Evolutionary conservation across 2,329 filamentous ascomycete species (phyloP), one percentile per base, ranked within the genome.

Genomic region (Botrytis squamosa): DNA sequence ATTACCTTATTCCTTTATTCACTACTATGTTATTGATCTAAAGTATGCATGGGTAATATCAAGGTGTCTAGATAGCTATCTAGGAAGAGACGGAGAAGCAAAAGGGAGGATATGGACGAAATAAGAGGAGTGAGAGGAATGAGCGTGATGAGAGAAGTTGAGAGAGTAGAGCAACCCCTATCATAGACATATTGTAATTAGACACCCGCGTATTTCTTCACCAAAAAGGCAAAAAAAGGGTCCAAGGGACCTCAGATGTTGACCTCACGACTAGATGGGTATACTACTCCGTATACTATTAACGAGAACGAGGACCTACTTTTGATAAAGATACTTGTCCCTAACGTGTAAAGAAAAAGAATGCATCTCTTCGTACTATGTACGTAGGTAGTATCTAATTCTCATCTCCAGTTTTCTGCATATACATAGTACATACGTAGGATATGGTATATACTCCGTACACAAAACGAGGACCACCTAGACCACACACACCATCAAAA

Each of bases 111-210:
- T n/a, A 63, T 63, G 60, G 36, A 40, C 40, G 52, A 29, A 57
- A 18, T 57, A n/a, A 55, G n/a, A 52, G 46, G 20, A 52, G 22
- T 8, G 22, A 52, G 46, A 55, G 52, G 25, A 29, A 55, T 8
- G 52, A n/a, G n/a, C 16, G 29, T 38, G 42, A 49, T 22, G 44
- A 57, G 29, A 49, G 42, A 18, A 40, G 9, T n/a, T 29, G 38
- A 52, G 3, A 40, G 29, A 29, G 12, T 44, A 14, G 25, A n/a
- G 38, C n/a, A n/a, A 25, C 25, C 66, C 66, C 66, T 57, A 33
- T 68, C 65, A 55, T 68, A 68, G 49, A 68, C 65, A 57, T 25
- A 25, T 68, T 68, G 65, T 55, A 68, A 68, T 57, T 57, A 67
- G 65, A 67, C 38, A 38, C 25, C 38, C 46, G 16, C 40, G 16